Evolutionary conservation across 176 grass and related monocot species (phyloP), one percentile per base, ranked within the genome.

Genomic region (Eremochloa ophiuroides): DNA sequence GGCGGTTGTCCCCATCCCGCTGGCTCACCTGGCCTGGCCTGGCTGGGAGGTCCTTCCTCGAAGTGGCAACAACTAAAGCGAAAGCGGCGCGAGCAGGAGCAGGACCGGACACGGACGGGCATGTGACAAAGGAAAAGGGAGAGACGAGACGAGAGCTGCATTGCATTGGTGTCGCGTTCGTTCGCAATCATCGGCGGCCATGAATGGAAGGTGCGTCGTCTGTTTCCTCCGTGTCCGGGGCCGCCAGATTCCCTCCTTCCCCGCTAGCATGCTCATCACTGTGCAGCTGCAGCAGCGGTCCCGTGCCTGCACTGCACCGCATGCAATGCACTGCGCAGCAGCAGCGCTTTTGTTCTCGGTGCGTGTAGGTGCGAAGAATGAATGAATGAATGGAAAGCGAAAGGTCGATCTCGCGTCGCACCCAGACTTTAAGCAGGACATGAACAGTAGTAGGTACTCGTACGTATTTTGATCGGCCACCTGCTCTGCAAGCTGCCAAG

Each of bases 121-220:
- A n/a, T n/a, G n/a, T n/a, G n/a, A n/a, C n/a, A n/a, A n/a, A 51
- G 65, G 1, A 3, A 25, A 67, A 39, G 39, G 9, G 34, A 22
- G 62, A 2, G 29, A 46, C 41, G 43, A 15, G 13, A 46, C 10
- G 13, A 17, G 61, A 15, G 5, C n/a, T 69, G 22, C 66, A 22
- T 11, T 42, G 37, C 39, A 41, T 5, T 3, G n/a, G 67, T 23
- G 68, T 71, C 40, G 68, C 68, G 68, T 71, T 28, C 23, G 40
- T 70, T n/a, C 10, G 31, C 65, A 43, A 43, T 43, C 34, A 67
- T 67, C 37, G 38, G n/a, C 13, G 66, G 38, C n/a, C 5, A 15
- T 42, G 66, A 38, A 69, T 69, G 66, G 38, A 69, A 69, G 66
- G 38, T 69, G 39, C 68, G 68, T 3, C 68, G 68, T 71, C 68